These are phyloP conservation scores for Cladosporium oxysporum DNA, from an alignment of 2,329 filamentous ascomycete species.

Conservation along the genomic window DNA sequence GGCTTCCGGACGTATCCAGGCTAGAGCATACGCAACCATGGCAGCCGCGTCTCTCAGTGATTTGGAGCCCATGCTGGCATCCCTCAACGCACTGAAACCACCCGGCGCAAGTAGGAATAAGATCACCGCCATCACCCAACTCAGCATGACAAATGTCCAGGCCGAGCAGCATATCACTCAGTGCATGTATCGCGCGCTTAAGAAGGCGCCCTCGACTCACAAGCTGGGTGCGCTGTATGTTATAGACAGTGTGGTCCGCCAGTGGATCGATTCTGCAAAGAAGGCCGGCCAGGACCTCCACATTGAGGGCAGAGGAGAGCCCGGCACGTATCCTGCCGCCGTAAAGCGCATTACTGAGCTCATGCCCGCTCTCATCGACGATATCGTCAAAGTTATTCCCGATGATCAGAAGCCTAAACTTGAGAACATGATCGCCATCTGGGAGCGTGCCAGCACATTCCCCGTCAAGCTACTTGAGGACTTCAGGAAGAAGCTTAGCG, in stretches of 20 bases:
- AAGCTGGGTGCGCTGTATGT: slow-evolving; percentile 99
- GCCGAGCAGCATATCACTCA: slow-evolving; percentile 93
- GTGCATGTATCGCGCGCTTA: slow-evolving; percentile 96
- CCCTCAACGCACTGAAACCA: slow-evolving; percentile 86
- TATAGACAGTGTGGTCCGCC: slow-evolving; percentile 98
- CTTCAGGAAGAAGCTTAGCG: slow-evolving; percentile 68
- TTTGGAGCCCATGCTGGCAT: slow-evolving; percentile 85
- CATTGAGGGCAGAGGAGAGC: slow-evolving; percentile 66
- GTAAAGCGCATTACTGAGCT: slow-evolving; percentile 96
- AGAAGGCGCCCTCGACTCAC: slow-evolving; percentile 89
- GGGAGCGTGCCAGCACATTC: slow-evolving; percentile 94
- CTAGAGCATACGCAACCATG: slow-evolving; percentile 37
- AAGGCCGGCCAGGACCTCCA: slow-evolving; percentile 74
- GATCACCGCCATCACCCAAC: slow-evolving; percentile 80
- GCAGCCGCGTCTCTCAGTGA: slow-evolving; percentile 75
- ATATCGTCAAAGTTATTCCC: slow-evolving; percentile 84
- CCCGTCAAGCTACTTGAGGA: slow-evolving; percentile 74
- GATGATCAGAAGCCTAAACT: slow-evolving; percentile 99
- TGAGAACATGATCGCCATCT: slow-evolving; percentile 92
- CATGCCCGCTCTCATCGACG: slow-evolving; percentile 90
- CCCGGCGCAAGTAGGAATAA: slow-evolving; percentile 93
- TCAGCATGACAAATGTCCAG: slow-evolving; percentile 89
- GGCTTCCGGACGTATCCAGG: slow-evolving; percentile 18
- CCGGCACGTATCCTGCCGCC: slow-evolving; percentile 92
- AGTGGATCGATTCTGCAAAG: slow-evolving; percentile 96